These are phyloP conservation scores for Amaranthus palmeri DNA, from an alignment of 148 eudicot genomes.

Conservation along the genomic window DNA sequence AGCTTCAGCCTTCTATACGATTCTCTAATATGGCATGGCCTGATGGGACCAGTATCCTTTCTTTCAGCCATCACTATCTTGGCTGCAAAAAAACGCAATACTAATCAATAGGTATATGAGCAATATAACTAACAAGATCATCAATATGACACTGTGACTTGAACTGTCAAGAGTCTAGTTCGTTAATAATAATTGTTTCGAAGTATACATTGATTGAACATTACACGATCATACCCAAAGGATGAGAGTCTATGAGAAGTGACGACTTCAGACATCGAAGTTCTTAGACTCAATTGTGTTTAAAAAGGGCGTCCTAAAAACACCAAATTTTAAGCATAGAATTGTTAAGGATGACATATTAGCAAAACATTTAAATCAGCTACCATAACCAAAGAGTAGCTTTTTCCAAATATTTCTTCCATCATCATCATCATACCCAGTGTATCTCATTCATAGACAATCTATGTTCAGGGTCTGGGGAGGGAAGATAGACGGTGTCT, in stretches of 20 bases:
- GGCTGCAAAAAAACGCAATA: slow-evolving; percentile 43
- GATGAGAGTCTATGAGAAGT: neutral
- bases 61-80: slow-evolving; percentile 82
- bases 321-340: too few species aligned
- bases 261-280: neutral
- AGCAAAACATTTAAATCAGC: too few species aligned
- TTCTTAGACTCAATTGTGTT: neutral
- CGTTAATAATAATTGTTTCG: neutral
- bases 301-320: too few species aligned
- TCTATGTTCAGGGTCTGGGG: too few species aligned
- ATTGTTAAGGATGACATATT: too few species aligned
- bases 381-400: too few species aligned
- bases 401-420: too few species aligned
- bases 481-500: too few species aligned
- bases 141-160: neutral
- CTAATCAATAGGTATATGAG: neutral
- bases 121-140: neutral
- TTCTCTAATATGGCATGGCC: slow-evolving; percentile 91
- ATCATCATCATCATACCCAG: too few species aligned
- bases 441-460: too few species aligned
- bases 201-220: neutral
- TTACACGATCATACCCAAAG: neutral
- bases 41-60: slow-evolving; percentile 75
- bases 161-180: neutral
- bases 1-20: slow-evolving; percentile 82